Percentiles rank a stretch among this genome's conserved stretches.
Evolutionary conservation across 2,329 filamentous ascomycete species (phyloP).

Genomic region (Triangularia setosa): DNA sequence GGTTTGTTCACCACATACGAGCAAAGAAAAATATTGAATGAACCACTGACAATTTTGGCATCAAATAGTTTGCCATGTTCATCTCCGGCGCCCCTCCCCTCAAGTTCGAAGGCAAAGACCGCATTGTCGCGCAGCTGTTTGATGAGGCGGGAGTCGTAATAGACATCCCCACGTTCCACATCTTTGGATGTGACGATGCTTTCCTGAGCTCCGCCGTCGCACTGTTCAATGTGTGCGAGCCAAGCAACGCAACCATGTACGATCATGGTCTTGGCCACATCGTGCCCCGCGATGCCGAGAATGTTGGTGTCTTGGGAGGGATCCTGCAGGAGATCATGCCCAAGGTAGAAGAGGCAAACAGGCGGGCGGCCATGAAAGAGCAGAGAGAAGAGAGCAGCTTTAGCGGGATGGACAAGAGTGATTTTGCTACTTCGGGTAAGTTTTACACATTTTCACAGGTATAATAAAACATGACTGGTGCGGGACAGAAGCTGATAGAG

Average conservation of each 20-base stretch:
- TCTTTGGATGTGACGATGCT: slow-evolving; percentile 41
- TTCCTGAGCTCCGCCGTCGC: slow-evolving; percentile 45
- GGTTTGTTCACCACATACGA: slow-evolving; percentile 8
- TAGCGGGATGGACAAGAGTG: background rate
- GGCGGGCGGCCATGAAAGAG: background rate
- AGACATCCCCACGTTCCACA: slow-evolving; percentile 36
- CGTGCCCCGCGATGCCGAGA: slow-evolving; percentile 38
- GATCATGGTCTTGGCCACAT: slow-evolving; percentile 50
- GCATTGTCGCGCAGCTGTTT: slow-evolving; percentile 28
- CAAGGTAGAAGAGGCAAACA: slow-evolving; percentile 12
- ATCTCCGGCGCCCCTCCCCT: slow-evolving; percentile 40
- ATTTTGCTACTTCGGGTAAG: background rate
- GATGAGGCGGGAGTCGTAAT: slow-evolving; percentile 32
- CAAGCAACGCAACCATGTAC: slow-evolving; percentile 41
- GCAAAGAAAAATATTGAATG: background rate
- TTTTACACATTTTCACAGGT: background rate
- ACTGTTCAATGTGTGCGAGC: slow-evolving; percentile 47
- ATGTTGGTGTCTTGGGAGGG: slow-evolving; percentile 25
- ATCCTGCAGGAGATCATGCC: slow-evolving; percentile 21
- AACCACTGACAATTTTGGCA: background rate
- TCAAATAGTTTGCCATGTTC: slow-evolving; percentile 43
- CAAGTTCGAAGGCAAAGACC: slow-evolving; percentile 25
- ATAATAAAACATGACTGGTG: background rate
- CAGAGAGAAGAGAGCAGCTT: background rate
- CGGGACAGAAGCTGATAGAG: background rate